Base-by-base conservation (phyloP, 75 land plant species). In the Pseudotsuga menziesii region DNA sequence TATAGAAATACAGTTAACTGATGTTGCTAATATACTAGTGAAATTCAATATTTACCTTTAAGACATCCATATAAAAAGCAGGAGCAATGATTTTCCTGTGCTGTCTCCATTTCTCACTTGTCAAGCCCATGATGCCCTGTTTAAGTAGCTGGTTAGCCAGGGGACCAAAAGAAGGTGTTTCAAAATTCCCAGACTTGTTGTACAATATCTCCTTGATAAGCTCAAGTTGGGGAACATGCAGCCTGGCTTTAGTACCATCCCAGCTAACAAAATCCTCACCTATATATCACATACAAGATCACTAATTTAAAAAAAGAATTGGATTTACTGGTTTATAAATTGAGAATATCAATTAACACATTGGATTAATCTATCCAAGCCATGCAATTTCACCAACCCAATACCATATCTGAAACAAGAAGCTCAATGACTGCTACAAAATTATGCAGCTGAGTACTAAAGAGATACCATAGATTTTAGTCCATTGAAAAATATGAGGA, bases 31-130 rank as follows among this genome's bases (percentile, higher is more conserved):
- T n/a, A n/a, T n/a, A n/a, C n/a, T n/a, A n/a, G n/a, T n/a, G n/a
- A n/a, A n/a, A n/a, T n/a, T n/a, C n/a, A n/a, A n/a, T n/a, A n/a
- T 20, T 86, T 82, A 85, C 84, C 82, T 89, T 79, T 36, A 83
- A 56, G 62, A 81, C 81, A 59, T 86, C 86, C 8, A 52, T 14
- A 35, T 85, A 76, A 71, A 85, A 85, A 8, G 83, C 85, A 39
- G 85, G 88, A 64, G 60, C 79, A 23, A 83, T 6, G 16, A 83
- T 75, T 72, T 80, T 80, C 61, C 90, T 75, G 44, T 79, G 83
- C 25, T 77, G 79, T 5, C 79, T 83, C 90, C 90, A 88, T 74
- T 88, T 76, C 29, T 88, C 83, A 4, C 83, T 85, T 17, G 85
- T 82, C 58, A 64, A 71, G 55, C 39, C 71, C n/a, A 63, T 32